These are phyloP conservation scores for Xenoacremonium recifei DNA, from an alignment of 2,329 filamentous ascomycete genomes.

Conservation along the genomic window DNA sequence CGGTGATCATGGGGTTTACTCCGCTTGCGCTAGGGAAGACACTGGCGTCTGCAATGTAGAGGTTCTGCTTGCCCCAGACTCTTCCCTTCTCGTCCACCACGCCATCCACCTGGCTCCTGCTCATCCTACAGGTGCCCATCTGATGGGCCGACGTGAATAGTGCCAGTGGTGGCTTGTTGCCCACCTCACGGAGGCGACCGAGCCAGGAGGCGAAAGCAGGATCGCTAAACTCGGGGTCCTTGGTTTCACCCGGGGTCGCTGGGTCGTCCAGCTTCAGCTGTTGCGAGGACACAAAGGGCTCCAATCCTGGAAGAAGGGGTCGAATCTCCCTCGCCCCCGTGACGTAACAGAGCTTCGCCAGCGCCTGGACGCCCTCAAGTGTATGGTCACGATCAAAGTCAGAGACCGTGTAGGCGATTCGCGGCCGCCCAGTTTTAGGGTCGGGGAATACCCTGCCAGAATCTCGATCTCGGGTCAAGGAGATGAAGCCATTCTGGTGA, in stretches of 20 bases:
- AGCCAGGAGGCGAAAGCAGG: slow-evolving; percentile 63
- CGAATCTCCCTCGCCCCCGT: slow-evolving; percentile 80
- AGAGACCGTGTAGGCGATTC: slow-evolving; percentile 70
- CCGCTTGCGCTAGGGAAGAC: slow-evolving; percentile 75
- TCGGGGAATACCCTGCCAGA: slow-evolving; percentile 73
- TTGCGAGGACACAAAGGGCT: slow-evolving; percentile 53
- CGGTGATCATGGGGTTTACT: slow-evolving; percentile 80
- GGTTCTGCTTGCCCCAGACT: slow-evolving; percentile 63
- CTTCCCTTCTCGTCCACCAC: slow-evolving; percentile 58
- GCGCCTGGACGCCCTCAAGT: slow-evolving; percentile 67
- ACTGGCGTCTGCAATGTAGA: slow-evolving; percentile 74
- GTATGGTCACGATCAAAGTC: slow-evolving; percentile 70
- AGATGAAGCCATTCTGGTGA: slow-evolving; percentile 70
- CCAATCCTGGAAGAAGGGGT: slow-evolving; percentile 58
- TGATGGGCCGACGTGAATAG: slow-evolving; percentile 73
- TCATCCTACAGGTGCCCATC: slow-evolving; percentile 79
- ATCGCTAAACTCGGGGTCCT: slow-evolving; percentile 53
- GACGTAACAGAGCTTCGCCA: slow-evolving; percentile 75
- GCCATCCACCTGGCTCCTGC: slow-evolving; percentile 46
- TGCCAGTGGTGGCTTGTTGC: slow-evolving; percentile 49
- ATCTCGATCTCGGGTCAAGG: slow-evolving; percentile 73
- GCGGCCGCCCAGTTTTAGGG: slow-evolving; percentile 59
- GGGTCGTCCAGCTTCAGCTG: slow-evolving; percentile 17
- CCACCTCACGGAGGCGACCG: slow-evolving; percentile 43
- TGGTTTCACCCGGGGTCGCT: slow-evolving; percentile 15